Conservation (phyloP, 352 stramenopile genomes). For the Phytophthora pluvialis region DNA sequence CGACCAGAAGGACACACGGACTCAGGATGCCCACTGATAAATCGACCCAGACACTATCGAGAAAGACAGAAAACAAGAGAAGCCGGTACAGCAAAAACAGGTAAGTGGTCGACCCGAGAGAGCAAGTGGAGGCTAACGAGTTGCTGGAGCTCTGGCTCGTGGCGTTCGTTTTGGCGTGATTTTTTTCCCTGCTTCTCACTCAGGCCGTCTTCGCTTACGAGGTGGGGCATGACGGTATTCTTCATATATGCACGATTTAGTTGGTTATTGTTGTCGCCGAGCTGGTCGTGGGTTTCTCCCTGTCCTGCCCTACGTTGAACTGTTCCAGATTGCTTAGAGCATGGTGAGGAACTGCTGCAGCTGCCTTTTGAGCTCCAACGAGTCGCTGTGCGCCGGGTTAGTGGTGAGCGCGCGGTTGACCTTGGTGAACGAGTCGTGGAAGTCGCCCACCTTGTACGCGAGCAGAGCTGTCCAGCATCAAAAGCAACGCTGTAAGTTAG, state of each 20-base stretch:
- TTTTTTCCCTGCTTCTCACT: slow-evolving; percentile 24
- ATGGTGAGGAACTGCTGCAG: slow-evolving; percentile 86
- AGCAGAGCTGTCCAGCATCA: slow-evolving; percentile 66
- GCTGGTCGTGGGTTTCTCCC: slow-evolving; percentile 18
- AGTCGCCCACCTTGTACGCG: slow-evolving; percentile 91
- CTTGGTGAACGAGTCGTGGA: slow-evolving; percentile 90
- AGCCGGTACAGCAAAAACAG: slow-evolving; percentile 18
- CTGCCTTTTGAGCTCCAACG: slow-evolving; percentile 89
- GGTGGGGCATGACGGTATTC: slow-evolving; percentile 35
- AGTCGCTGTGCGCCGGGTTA: slow-evolving; percentile 88
- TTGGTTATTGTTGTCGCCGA: slow-evolving; percentile 29
- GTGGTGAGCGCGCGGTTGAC: slow-evolving; percentile 83
- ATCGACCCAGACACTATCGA: slow-evolving; percentile 19
- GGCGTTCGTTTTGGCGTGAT: slow-evolving; percentile 21
- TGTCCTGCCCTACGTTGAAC: background rate
- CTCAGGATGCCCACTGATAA: slow-evolving; percentile 2
- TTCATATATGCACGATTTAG: slow-evolving; percentile 54
- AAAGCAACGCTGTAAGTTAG: slow-evolving; percentile 10
- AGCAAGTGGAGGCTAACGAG: slow-evolving; percentile 18
- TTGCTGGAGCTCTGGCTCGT: slow-evolving; percentile 13
- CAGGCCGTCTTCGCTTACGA: slow-evolving; percentile 24
- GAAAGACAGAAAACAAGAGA: slow-evolving; percentile 29
- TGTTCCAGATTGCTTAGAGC: slow-evolving; percentile 44
- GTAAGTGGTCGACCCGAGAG: slow-evolving; percentile 14
- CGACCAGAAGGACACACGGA: slow-evolving; percentile 5